phyloP scores from a whole-genome alignment of 2,329 filamentous ascomycete species.

The Diaporthe sp. region DNA sequence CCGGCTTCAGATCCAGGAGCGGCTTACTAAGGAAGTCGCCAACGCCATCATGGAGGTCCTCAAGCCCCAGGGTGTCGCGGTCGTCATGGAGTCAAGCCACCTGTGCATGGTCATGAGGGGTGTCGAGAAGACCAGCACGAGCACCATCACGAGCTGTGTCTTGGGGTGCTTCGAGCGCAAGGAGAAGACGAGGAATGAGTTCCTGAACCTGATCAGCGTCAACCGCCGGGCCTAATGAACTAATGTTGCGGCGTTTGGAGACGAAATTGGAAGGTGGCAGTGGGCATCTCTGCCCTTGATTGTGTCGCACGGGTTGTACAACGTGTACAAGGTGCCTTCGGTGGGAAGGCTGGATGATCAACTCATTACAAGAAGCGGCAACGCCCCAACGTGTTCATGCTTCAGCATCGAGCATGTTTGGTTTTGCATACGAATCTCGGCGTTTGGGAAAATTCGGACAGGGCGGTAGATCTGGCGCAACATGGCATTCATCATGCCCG shows the following conservation, averaged over 20 bases:
- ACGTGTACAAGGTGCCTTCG: neutral
- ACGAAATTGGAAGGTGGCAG: neutral
- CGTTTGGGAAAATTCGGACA: slow-evolving; percentile 33
- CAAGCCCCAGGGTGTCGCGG: slow-evolving; percentile 93
- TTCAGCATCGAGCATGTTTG: slow-evolving; percentile 28
- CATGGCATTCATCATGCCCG: slow-evolving; percentile 42
- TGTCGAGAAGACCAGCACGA: slow-evolving; percentile 90
- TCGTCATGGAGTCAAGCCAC: slow-evolving; percentile 97
- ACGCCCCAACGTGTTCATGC: slow-evolving; percentile 32
- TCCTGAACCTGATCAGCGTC: slow-evolving; percentile 82
- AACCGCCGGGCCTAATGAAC: slow-evolving; percentile 55
- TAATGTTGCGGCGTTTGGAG: neutral
- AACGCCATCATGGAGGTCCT: slow-evolving; percentile 93
- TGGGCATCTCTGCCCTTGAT: too few relatives aligned
- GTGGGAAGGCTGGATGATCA: slow-evolving; percentile 39
- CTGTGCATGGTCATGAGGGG: slow-evolving; percentile 99
- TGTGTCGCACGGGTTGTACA: neutral
- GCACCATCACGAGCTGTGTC: slow-evolving; percentile 96
- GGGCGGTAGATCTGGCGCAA: slow-evolving; percentile 16
- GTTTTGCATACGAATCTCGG: slow-evolving; percentile 36
- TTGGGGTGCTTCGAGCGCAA: slow-evolving; percentile 95
- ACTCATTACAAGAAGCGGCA: slow-evolving; percentile 42
- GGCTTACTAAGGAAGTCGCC: slow-evolving; percentile 95
- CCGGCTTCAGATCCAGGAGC: slow-evolving; percentile 94
- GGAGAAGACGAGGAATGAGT: slow-evolving; percentile 96